Evolutionary conservation across 768 basidiomycete species (phyloP).

Genomic region (Mycena latifolia): DNA sequence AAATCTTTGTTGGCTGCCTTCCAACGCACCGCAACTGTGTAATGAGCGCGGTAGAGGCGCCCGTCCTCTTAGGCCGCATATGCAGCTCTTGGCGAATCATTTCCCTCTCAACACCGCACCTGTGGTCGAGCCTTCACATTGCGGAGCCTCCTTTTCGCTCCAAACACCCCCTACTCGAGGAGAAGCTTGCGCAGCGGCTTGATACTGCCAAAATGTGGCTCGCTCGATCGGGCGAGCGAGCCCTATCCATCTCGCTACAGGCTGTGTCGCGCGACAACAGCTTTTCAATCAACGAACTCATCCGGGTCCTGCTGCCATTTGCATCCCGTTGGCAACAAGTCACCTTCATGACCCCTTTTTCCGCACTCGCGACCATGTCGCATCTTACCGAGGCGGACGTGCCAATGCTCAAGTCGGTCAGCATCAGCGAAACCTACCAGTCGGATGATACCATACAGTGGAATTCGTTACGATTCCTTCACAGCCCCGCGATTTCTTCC

Average conservation of each 20-base stretch:
- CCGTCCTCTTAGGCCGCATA: neutral
- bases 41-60: neutral
- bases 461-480: too few species aligned
- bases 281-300: neutral
- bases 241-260: neutral
- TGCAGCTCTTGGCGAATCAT: neutral
- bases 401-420: constrained; percentile 1
- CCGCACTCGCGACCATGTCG: neutral
- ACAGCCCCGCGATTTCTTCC: too few species aligned
- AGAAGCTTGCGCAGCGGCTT: neutral
- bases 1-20: neutral
- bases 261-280: neutral
- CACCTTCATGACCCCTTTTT: neutral
- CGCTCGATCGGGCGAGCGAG: neutral
- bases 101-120: neutral
- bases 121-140: neutral
- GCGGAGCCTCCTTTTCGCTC: neutral
- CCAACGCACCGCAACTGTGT: neutral
- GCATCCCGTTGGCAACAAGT: neutral
- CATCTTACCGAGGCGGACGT: neutral
- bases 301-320: neutral
- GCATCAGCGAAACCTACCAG: neutral
- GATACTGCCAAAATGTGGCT: neutral
- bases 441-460: too few species aligned
- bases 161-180: neutral